Base-by-base conservation (phyloP, 257 asterid species). In the Sherardia arvensis region DNA sequence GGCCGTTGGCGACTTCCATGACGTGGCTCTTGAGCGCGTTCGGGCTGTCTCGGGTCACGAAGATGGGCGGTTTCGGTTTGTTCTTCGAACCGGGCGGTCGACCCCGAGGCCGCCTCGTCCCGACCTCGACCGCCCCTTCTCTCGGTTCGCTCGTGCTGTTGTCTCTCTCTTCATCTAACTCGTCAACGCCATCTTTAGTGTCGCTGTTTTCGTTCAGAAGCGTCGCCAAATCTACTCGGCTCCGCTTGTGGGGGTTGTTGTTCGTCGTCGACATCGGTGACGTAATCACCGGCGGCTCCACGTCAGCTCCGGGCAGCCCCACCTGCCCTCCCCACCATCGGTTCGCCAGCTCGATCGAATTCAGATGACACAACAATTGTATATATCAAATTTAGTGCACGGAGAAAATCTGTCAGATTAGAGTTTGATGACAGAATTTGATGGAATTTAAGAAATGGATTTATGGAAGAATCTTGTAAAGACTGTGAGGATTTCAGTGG, bases 61-160 rank as follows among this genome's bases (percentile, higher is more conserved):
- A 79, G 4, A 86, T 76, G 5, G 94, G 94, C 0, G 90, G 90
- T 20, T 77, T 85, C 2, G 86, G 82, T 43, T 85, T 85, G 81
- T 85, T 85, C 62, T 83, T 83, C 0, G 94, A 85, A 2, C 94
- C 94, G 0, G 94, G 66, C 0, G 94, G 94, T 0, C 94, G 76
- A 56, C 94, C 94, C 45, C 94, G 76, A 23, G 87, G 85, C 54
- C 94, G 78, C 58, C 86, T 80, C 7, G 57, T 69, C 0, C 82
- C 87, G 9, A 76, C 79, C 48, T 81, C 94, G 1, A 83, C 86
- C 5, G 86, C 94, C 0, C 90, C 90, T 49, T 83, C 94, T 66
- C 59, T 80, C 2, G 84, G 83, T 66, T 79, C 89, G 20, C 66
- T 78, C 1, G 43, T 9, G 43, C 54, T 71, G 1, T 65, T 58